Evolutionary conservation across 192 early-diverging fungal genomes (phyloP), one percentile per base, ranked within the genome.

Genomic region (Geosiphon pyriformis): DNA sequence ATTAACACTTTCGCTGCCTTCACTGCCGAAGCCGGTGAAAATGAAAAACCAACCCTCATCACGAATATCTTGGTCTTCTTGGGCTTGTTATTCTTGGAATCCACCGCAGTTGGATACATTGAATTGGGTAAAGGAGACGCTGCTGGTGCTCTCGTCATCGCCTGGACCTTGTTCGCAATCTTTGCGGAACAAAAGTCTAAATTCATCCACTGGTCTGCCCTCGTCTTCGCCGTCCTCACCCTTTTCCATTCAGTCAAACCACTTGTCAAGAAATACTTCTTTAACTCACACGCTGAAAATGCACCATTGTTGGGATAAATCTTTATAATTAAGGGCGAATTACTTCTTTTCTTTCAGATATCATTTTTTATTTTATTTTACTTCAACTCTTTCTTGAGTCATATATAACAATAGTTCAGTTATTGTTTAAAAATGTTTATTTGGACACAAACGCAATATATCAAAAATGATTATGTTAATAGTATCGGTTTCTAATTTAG

Each of bases 1-100:
- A 67, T 87, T 67, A 87, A 84, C 76, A 61, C 74, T 50, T 82
- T 87, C 65, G 84, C 82, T 57, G 78, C 78, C 63, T 81, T 88
- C 63, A 78, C 81, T n/a, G 59, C 59, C 29, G 71, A 70, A 27
- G 51, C 65, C 2, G 72, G 74, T 2, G 70, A 76, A 47, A 71
- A 72, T 20, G 48, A 42, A 18, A 53, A 69, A 47, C 84, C 87
- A 29, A 61, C 65, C 18, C 59, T 79, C 25, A 72, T 77, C 35
- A 63, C 79, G 51, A 64, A 69, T 51, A 74, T 85, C 57, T 56
- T 83, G 0, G 77, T 76, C 57, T 66, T 83, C 59, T 50, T 77
- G 26, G 82, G 79, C 54, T 59, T 89, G 20, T 50, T 74, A 30
- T 77, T 84, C 71, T 72, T 89, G 60, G 67, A 75, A 53, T 74